These are phyloP conservation scores for Colletotrichum echinochloae DNA, from an alignment of 2,329 filamentous ascomycete genomes.

Conservation along the genomic window DNA sequence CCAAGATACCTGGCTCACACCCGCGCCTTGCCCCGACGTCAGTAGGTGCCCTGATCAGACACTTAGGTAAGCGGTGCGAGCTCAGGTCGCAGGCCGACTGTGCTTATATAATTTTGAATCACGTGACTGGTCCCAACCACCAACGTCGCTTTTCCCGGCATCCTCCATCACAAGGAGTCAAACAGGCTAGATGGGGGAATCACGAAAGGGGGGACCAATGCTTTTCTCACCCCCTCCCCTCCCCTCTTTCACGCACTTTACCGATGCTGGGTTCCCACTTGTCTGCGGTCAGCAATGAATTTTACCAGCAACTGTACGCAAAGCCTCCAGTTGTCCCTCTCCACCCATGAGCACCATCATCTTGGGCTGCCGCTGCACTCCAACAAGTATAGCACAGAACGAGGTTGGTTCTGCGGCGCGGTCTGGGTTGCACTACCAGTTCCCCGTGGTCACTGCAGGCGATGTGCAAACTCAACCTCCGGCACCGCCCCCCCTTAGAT, in stretches of 20 bases:
- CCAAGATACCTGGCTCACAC: neutral
- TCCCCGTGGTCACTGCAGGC: constrained; percentile 14
- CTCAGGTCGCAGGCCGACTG: neutral
- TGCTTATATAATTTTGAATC: constrained; percentile 16
- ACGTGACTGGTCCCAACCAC: constrained; percentile 26
- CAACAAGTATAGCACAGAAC: neutral
- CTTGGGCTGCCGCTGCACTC: constrained; percentile 15
- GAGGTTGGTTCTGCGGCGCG: neutral
- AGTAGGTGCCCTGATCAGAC: too few relatives aligned
- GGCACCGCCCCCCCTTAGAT: neutral
- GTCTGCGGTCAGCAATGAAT: constrained; percentile 20
- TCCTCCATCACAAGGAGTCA: constrained; percentile 37
- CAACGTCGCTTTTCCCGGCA: constrained; percentile 34
- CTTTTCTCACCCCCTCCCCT: constrained; percentile 12
- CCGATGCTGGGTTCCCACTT: constrained; percentile 28
- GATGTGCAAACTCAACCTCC: constrained; percentile 18
- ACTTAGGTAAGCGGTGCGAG: neutral
- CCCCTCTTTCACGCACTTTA: constrained; percentile 1
- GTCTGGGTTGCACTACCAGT: neutral
- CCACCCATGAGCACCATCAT: constrained; percentile 1
- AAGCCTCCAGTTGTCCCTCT: neutral
- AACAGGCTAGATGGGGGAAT: constrained; percentile 33
- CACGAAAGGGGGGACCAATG: constrained; percentile 34
- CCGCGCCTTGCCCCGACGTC: too few relatives aligned
- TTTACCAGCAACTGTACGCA: constrained; percentile 9